Base-by-base conservation (phyloP, 1,139 yeast species). In the Suhomyces bribrorum region DNA sequence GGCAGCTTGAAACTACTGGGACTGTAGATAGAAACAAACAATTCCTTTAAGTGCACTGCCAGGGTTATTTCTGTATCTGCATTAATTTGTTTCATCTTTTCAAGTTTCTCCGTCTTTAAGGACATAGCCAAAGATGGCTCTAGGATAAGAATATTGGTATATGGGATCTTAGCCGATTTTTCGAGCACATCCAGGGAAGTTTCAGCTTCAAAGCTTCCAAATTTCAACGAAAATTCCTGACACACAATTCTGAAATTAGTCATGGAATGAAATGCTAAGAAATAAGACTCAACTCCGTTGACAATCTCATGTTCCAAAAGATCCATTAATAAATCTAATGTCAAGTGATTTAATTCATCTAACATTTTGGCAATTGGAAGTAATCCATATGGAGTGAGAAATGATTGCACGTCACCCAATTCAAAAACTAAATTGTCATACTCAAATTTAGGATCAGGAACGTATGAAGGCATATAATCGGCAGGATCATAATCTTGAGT, bases 221-320 rank as follows among this genome's bases (percentile, higher is more conserved):
- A 60, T 31, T 68, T 69, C 3, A 84, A 13, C 18, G 66, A 61
- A 1, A 81, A 44, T 5, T 64, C 61, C 0, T 83, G 81, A 3
- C 81, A 56, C 1, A 79, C 74, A 3, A 86, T 38, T 31, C 86
- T 67, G 5, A 75, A 31, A 45, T 79, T 81, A 24, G 61, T 59
- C 2, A 73, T 64, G 18, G 62, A 54, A 3, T 74, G 65, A 1
- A 62, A 51, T 2, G 71, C 64, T 7, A 57, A 52, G 37, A 76
- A 59, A 15, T 69, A 55, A 8, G 48, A 49, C 23, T 67, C 62
- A 13, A 84, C 55, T 13, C 64, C 56, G 26, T 59, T 60, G 9
- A 86, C 68, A 2, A 84, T 77, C n/a, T 77, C 75, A 17, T 77
- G 61, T 43, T 89, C 95, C 14, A 88, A 61, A 14, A 60, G 56